A percentile compares a stretch with the other conserved stretches of the same genome.
These are phyloP conservation scores for Candida tallmaniae DNA, from an alignment of 805 yeast species.

Conservation along the genomic window DNA sequence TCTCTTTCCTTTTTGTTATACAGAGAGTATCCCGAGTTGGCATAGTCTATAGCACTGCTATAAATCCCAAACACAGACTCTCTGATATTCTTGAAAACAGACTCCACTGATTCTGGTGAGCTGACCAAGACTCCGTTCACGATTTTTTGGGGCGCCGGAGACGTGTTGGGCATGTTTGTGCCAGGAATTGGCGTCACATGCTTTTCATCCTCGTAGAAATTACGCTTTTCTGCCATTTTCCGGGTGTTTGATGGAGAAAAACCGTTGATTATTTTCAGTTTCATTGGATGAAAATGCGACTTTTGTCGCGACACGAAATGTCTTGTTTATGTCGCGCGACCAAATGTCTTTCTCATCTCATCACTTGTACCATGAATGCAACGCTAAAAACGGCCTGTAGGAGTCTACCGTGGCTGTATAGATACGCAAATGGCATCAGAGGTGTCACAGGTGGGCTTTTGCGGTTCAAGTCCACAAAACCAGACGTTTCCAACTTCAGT, in stretches of 20 bases:
- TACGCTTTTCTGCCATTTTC: not conserved
- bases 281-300: too few relatives aligned
- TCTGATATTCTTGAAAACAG: slow-evolving; percentile 46
- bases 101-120: slow-evolving; percentile 46
- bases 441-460: too few relatives aligned
- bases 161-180: not conserved
- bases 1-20: slow-evolving; percentile 59
- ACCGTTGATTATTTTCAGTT: too few relatives aligned
- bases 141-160: slow-evolving; percentile 37
- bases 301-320: too few relatives aligned
- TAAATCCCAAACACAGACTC: slow-evolving; percentile 22
- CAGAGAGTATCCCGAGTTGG: slow-evolving; percentile 45
- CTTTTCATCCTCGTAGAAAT: slow-evolving; percentile 42
- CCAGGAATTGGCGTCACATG: not conserved
- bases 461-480: slow-evolving; percentile 9
- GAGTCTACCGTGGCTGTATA: too few relatives aligned
- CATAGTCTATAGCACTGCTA: slow-evolving; percentile 20
- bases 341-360: too few relatives aligned
- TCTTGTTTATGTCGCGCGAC: too few relatives aligned
- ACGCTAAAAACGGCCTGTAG: too few relatives aligned
- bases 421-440: too few relatives aligned
- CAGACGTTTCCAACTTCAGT: slow-evolving; percentile 18
- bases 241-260: too few relatives aligned
- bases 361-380: too few relatives aligned
- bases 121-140: slow-evolving; percentile 57